phyloP scores from a whole-genome alignment of 805 yeast genomes.

The Jamesozyma jinghongensis region DNA sequence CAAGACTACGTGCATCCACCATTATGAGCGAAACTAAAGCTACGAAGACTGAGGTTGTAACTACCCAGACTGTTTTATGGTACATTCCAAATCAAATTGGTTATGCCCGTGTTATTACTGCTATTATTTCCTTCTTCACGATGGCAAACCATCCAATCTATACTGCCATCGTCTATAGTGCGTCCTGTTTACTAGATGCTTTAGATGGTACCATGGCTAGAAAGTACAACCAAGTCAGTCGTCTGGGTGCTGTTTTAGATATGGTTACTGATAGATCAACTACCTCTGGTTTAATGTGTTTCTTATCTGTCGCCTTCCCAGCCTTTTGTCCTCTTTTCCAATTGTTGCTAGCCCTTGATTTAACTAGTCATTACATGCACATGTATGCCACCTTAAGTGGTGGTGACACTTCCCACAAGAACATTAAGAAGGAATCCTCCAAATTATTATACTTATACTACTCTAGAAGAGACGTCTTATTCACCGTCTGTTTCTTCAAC shows the following conservation, averaged over 20 bases:
- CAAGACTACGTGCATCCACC: background rate
- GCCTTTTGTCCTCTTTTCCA: conserved; percentile 52
- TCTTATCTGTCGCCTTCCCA: conserved; percentile 73
- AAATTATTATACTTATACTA: conserved; percentile 77
- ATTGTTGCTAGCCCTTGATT: conserved; percentile 68
- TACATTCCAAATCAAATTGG: conserved; percentile 93
- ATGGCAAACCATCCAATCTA: conserved; percentile 79
- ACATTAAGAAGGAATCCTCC: conserved; percentile 60
- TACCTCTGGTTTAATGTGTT: conserved; percentile 86
- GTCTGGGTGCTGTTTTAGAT: conserved; percentile 93
- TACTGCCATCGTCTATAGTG: conserved; percentile 69
- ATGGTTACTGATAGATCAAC: conserved; percentile 99
- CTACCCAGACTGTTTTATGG: conserved; percentile 52
- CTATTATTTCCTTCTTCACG: conserved; percentile 65
- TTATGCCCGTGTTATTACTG: conserved; percentile 72
- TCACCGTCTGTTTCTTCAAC: conserved; percentile 84
- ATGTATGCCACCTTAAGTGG: conserved; percentile 87
- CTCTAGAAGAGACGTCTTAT: conserved; percentile 73
- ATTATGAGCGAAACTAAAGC: conserved; percentile 1
- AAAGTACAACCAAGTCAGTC: conserved; percentile 75
- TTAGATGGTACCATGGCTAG: conserved; percentile 95
- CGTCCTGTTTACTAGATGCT: conserved; percentile 90
- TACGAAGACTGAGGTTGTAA: conserved; percentile 13
- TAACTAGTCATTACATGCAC: conserved; percentile 95
- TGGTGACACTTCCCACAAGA: conserved; percentile 79